Evolutionary conservation across 1,139 yeast genomes (phyloP).

Genomic region (Taphrina flavorubra): DNA sequence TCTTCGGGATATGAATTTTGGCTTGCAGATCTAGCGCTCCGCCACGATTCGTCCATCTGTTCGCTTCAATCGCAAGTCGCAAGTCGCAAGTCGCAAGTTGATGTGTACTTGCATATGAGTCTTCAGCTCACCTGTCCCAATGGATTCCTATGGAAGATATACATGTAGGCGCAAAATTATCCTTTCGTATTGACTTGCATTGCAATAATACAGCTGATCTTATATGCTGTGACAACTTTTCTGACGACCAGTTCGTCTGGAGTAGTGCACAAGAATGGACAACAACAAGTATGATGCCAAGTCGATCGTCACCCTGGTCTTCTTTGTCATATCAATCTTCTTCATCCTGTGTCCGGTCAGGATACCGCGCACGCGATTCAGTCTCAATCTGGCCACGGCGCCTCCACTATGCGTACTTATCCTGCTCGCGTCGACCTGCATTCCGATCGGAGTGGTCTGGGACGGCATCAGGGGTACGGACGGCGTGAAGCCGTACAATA

Average conservation of each 20-base stretch:
- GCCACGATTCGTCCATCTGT: constrained; percentile 2
- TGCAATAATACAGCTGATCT: too few species aligned
- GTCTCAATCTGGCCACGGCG: constrained; percentile 40
- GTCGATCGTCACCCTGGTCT: constrained; percentile 36
- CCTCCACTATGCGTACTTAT: constrained; percentile 39
- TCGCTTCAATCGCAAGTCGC: not conserved
- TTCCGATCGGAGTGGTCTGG: constrained; percentile 36
- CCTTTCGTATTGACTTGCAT: too few species aligned
- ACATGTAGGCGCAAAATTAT: too few species aligned
- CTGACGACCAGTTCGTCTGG: too few species aligned
- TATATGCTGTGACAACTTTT: too few species aligned
- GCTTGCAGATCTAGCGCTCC: constrained; percentile 2
- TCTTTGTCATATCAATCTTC: constrained; percentile 38
- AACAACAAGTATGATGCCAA: constrained; percentile 31
- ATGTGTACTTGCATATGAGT: too few species aligned
- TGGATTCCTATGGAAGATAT: too few species aligned
- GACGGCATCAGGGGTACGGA: constrained; percentile 41
- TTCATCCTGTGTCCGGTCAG: constrained; percentile 37
- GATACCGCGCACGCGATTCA: constrained; percentile 28
- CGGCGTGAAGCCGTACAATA: constrained; percentile 40
- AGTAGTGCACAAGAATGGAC: constrained; percentile 6
- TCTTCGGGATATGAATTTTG: not conserved
- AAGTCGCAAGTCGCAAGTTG: too few species aligned
- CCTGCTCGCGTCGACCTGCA: constrained; percentile 37
- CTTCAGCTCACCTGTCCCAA: too few species aligned